A percentile compares a stretch with the other conserved stretches of the same genome.
Evolutionary conservation across 768 basidiomycete genomes (phyloP).

Genomic region (Hypsizygus marmoreus): DNA sequence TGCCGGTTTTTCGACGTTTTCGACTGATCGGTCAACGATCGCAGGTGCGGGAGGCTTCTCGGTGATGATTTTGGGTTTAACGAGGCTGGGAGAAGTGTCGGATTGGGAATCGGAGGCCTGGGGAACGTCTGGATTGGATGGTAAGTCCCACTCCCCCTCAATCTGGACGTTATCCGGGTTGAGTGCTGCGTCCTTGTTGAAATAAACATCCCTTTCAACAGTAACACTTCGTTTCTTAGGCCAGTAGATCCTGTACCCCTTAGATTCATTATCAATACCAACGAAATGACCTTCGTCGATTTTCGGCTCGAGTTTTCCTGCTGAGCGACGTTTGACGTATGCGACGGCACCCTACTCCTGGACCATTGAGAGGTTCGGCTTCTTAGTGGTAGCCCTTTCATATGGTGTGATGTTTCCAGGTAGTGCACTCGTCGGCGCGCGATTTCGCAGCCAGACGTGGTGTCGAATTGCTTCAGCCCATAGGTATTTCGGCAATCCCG

Average conservation of each 20-base stretch:
- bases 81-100: no score
- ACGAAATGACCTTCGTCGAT: not conserved
- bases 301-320: no score
- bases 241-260: slow-evolving; percentile 29
- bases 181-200: slow-evolving; percentile 17
- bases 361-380: slow-evolving; percentile 25
- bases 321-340: no score
- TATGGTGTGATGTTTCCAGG: slow-evolving; percentile 21
- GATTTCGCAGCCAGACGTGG: slow-evolving; percentile 20
- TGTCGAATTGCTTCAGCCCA: slow-evolving; percentile 27
- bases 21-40: no score
- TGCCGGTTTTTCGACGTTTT: no score
- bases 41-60: no score
- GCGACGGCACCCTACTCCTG: slow-evolving; percentile 19
- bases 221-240: slow-evolving; percentile 19
- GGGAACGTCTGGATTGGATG: no score
- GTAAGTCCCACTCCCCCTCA: no score
- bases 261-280: slow-evolving; percentile 20
- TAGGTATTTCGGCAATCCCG: slow-evolving; percentile 19
- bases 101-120: no score
- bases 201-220: not conserved
- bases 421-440: slow-evolving; percentile 18
- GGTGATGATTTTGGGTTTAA: no score
- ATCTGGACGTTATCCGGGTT: no score
- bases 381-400: slow-evolving; percentile 19